Percentiles rank a stretch among this genome's conserved stretches.
phyloP scores from a whole-genome alignment of 1,284 basidiomycete genomes.

The Naganishia cerealis region DNA sequence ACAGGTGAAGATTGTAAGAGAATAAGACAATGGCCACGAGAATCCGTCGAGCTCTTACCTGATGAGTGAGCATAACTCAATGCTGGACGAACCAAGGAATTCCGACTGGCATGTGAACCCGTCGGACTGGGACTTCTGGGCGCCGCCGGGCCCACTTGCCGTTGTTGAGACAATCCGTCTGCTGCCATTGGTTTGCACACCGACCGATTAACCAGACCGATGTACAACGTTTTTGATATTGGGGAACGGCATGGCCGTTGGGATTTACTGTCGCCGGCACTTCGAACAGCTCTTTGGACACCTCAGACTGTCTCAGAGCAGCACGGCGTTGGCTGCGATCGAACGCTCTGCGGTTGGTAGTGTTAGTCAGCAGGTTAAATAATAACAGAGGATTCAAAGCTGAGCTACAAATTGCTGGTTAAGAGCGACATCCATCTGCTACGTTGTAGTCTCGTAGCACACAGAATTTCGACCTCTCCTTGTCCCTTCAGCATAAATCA shows the following conservation, averaged over 20 bases:
- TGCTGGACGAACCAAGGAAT: slow-evolving; percentile 21
- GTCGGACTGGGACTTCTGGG: slow-evolving; percentile 5
- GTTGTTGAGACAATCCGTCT: not conserved
- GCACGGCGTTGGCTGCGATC: too few relatives aligned
- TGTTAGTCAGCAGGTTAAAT: too few relatives aligned
- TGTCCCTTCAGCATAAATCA: too few relatives aligned
- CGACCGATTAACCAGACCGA: not conserved
- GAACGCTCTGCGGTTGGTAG: too few relatives aligned
- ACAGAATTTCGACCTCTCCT: not conserved
- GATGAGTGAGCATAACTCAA: slow-evolving; percentile 29
- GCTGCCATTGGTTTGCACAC: not conserved
- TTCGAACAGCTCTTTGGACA: too few relatives aligned
- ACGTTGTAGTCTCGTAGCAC: not conserved
- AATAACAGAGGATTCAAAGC: too few relatives aligned
- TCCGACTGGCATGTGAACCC: slow-evolving; percentile 8
- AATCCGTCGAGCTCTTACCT: slow-evolving; percentile 12
- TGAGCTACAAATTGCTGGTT: too few relatives aligned
- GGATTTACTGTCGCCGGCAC: too few relatives aligned
- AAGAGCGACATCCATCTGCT: not conserved
- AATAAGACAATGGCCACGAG: not conserved
- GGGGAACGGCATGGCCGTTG: too few relatives aligned
- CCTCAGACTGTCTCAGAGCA: too few relatives aligned
- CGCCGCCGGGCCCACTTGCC: not conserved
- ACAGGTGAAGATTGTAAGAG: not conserved
- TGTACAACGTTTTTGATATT: not conserved